Conservation (phyloP, 371 early-diverging fungal species). For the Haplosporangium sp. region DNA sequence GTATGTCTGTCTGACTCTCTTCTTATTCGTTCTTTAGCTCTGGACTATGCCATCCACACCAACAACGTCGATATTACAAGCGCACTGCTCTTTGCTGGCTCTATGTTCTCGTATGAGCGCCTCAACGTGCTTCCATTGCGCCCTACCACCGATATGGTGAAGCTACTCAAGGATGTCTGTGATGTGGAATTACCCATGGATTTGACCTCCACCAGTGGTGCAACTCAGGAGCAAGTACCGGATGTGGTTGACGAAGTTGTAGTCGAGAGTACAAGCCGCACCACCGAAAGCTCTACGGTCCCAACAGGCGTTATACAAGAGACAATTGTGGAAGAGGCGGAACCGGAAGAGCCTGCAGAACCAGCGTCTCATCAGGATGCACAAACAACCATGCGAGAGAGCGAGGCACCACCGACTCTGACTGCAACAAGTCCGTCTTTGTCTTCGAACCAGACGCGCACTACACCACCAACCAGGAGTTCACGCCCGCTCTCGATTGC, state of each 20-base stretch:
- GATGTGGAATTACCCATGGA: slow-evolving; percentile 20
- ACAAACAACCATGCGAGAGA: slow-evolving; percentile 1
- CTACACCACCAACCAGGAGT: not conserved
- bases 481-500: slow-evolving; percentile 34
- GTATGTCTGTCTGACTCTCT: not conserved
- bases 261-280: slow-evolving; percentile 4
- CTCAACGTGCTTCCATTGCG: slow-evolving; percentile 26
- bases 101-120: slow-evolving; percentile 43
- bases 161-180: slow-evolving; percentile 29
- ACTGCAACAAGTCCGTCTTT: not conserved
- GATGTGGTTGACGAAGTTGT: slow-evolving; percentile 19
- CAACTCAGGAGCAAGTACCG: slow-evolving; percentile 8
- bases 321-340: slow-evolving; percentile 24
- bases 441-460: not conserved
- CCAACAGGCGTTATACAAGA: slow-evolving; percentile 13
- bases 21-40: slow-evolving; percentile 14
- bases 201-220: not conserved
- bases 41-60: slow-evolving; percentile 52
- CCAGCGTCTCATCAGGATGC: slow-evolving; percentile 2
- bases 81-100: slow-evolving; percentile 38
- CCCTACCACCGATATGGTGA: slow-evolving; percentile 27
- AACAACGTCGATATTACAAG: slow-evolving; percentile 49
- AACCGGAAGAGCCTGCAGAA: slow-evolving; percentile 4
- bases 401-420: slow-evolving; percentile 2
- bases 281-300: slow-evolving; percentile 2